phyloP scores from a whole-genome alignment of 331 rosid genomes.

The Acacia pycnantha region DNA sequence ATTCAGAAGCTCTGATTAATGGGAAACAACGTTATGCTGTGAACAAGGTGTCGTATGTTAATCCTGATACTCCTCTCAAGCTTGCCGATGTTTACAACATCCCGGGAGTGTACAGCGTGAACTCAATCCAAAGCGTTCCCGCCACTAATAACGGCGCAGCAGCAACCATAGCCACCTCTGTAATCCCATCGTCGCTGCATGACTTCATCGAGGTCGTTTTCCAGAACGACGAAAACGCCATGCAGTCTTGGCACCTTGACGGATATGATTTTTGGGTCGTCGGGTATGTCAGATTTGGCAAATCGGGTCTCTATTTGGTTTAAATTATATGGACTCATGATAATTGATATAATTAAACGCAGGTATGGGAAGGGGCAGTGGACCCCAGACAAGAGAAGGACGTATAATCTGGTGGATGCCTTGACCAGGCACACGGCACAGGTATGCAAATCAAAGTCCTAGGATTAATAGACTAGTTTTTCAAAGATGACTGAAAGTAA shows the following conservation, averaged over 20 bases:
- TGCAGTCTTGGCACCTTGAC: conserved; percentile 93
- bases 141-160: conserved; percentile 45
- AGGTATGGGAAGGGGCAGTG: conserved; percentile 81
- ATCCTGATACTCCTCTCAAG: conserved; percentile 89
- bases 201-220: conserved; percentile 89
- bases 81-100: conserved; percentile 97
- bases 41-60: conserved; percentile 70
- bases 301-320: neutral
- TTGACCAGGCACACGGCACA: conserved; percentile 92
- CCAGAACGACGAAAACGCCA: conserved; percentile 77
- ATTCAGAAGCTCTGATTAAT: conserved; percentile 72
- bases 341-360: conserved; percentile 22
- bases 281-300: conserved; percentile 56
- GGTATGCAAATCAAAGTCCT: conserved; percentile 39
- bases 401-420: conserved; percentile 83
- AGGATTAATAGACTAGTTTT: neutral
- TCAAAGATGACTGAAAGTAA: neutral
- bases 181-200: conserved; percentile 58
- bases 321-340: neutral
- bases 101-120: conserved; percentile 62
- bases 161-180: conserved; percentile 60
- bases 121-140: conserved; percentile 61
- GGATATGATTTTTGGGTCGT: conserved; percentile 97
- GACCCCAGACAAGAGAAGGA: conserved; percentile 56
- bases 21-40: conserved; percentile 84